Base-by-base conservation (phyloP, 1,284 basidiomycete genomes). In the Heterobasidion parviporum region DNA sequence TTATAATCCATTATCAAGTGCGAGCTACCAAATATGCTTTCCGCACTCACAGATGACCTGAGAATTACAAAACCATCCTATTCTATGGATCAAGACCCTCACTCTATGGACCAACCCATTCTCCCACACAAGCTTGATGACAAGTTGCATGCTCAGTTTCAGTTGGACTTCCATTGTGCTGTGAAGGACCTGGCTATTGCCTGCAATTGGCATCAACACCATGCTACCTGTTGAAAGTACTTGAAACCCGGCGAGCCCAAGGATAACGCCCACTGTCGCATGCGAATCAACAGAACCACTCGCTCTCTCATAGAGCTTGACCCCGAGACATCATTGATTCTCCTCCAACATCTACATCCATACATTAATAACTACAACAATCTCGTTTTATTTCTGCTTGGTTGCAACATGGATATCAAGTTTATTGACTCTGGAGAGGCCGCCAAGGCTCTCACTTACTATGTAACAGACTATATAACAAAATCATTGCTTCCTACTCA, bases 1-100 rank as follows among this genome's bases (percentile, higher is more conserved):
- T 9, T 62, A n/a, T 59, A 62, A 14, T 20, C 7, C 12, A 51
- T 57, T 0, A 56, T 60, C 8, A 41, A 48, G n/a, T 60, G 59
- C 53, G 59, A 60, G 34, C 16, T 62, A 4, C 61, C 57, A 10
- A n/a, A 50, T 16, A 57, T 54, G 52, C 6, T 14, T 2, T 14
- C 12, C 2, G 43, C 50, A 15, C 7, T 57, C 8, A 6, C 15
- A 14, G 26, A 18, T 8, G 12, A 12, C 14, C 16, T n/a, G 16
- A 15, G 18, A 38, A 43, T 8, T 52, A 38, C 20, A 20, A 32
- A n/a, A 14, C 10, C 15, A 14, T 20, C 8, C 36, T 3, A 4
- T 43, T 38, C 14, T 35, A 6, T 15, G 9, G 6, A 41, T 41
- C 8, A 32, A 15, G 49, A 56, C 38, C 14, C 48, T 36, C 38